These are phyloP conservation scores for Candida piceae DNA, from an alignment of 805 yeast species.

Conservation along the genomic window DNA sequence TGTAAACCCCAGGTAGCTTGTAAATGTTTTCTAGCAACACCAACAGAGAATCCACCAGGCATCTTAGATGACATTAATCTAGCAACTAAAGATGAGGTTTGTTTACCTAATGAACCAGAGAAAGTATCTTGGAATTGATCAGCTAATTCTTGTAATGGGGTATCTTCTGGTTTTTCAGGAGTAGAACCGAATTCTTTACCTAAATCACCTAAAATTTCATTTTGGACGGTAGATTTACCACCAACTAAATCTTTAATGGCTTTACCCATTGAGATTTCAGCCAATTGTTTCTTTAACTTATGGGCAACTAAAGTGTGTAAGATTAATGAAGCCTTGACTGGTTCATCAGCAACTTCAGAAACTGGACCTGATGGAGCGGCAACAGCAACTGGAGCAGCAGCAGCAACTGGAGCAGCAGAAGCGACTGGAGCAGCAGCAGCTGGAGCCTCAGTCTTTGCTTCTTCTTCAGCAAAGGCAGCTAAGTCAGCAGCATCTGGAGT, in stretches of 20 bases:
- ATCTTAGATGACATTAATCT: constrained; percentile 93
- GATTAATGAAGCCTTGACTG: constrained; percentile 77
- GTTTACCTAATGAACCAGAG: constrained; percentile 88
- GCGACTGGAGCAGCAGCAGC: constrained; percentile 29
- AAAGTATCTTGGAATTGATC: constrained; percentile 91
- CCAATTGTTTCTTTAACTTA: constrained; percentile 87
- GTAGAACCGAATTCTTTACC: constrained; percentile 98
- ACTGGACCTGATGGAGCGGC: constrained; percentile 77
- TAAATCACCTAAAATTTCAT: constrained; percentile 96
- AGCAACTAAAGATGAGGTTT: constrained; percentile 81
- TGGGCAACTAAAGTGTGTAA: constrained; percentile 91
- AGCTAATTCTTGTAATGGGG: constrained; percentile 93
- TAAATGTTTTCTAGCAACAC: constrained; percentile 87
- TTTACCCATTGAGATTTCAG: constrained; percentile 79
- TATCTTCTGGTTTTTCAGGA: constrained; percentile 98
- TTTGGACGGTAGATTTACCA: constrained; percentile 98
- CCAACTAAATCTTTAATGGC: constrained; percentile 96
- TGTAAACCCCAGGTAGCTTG: constrained; percentile 91
- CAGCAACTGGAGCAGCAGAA: constrained; percentile 40
- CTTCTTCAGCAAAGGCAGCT: constrained; percentile 32
- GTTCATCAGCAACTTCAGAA: constrained; percentile 81
- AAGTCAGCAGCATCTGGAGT: constrained; percentile 72
- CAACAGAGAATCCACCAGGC: constrained; percentile 98
- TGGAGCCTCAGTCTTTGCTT: constrained; percentile 27
- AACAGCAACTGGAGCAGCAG: constrained; percentile 57